phyloP scores from a whole-genome alignment of 164 flowering plant genomes.

The Sextonia rubra region DNA sequence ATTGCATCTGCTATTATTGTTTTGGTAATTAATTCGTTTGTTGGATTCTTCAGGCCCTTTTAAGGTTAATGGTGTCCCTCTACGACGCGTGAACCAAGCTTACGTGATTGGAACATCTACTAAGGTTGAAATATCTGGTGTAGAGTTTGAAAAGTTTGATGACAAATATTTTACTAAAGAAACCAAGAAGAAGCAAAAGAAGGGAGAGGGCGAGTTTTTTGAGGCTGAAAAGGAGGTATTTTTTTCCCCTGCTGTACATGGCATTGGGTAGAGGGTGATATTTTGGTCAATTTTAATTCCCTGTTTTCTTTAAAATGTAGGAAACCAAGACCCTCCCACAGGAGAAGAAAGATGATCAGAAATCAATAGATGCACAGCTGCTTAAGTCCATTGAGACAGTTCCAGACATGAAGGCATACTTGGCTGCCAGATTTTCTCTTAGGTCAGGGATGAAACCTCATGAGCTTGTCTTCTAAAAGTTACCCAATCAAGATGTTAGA shows the following conservation, averaged over 20 bases:
- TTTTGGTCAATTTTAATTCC: neutral
- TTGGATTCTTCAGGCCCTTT: conserved; percentile 57
- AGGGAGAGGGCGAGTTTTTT: conserved; percentile 78
- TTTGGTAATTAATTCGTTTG: neutral
- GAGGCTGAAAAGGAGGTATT: conserved; percentile 80
- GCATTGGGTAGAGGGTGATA: neutral
- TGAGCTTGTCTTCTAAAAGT: conserved; percentile 58
- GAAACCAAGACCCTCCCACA: conserved; percentile 57
- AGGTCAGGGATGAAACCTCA: conserved; percentile 83
- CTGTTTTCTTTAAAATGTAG: conserved; percentile 26
- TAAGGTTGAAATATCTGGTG: conserved; percentile 76
- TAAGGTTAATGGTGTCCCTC: conserved; percentile 84
- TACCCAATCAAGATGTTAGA: neutral
- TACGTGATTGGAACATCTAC: conserved; percentile 93
- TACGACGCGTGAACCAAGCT: conserved; percentile 77
- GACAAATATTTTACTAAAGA: conserved; percentile 74
- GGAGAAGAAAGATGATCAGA: conserved; percentile 65
- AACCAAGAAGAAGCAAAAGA: conserved; percentile 64
- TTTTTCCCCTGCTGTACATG: neutral
- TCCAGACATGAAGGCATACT: conserved; percentile 59
- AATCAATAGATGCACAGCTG: conserved; percentile 49
- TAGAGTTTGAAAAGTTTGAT: conserved; percentile 61
- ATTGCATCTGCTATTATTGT: neutral
- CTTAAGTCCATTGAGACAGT: conserved; percentile 51
- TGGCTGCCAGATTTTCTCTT: conserved; percentile 54